Evolutionary conservation across 345 rosid species (phyloP).

Genomic region (Hibiscus tridactylites): DNA sequence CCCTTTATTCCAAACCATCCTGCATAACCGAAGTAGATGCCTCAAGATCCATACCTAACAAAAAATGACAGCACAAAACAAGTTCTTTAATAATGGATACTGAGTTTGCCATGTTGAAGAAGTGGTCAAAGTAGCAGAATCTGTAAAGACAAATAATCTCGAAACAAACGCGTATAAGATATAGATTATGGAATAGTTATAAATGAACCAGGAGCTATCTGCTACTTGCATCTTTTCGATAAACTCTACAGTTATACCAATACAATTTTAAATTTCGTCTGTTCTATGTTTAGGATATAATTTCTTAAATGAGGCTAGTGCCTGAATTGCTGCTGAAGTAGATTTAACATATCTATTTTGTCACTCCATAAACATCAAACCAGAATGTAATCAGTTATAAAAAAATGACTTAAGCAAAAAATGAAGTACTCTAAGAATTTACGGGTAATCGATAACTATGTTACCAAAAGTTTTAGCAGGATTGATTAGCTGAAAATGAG

Average conservation of each 20-base stretch:
- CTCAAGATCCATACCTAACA: conserved; percentile 17
- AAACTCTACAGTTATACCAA: conserved; percentile 22
- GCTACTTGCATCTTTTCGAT: conserved; percentile 30
- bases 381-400: conserved; percentile 1
- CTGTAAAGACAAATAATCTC: not conserved
- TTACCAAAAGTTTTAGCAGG: conserved; percentile 99
- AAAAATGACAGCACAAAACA: not conserved
- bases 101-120: not conserved
- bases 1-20: conserved; percentile 9
- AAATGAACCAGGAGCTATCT: conserved; percentile 23
- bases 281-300: conserved; percentile 36
- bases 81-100: not conserved
- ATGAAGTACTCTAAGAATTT: conserved; percentile 28
- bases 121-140: not conserved
- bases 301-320: conserved; percentile 29
- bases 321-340: conserved; percentile 40
- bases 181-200: not conserved
- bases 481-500: conserved; percentile 57
- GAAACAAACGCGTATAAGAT: not conserved
- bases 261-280: conserved; percentile 33
- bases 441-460: conserved; percentile 90
- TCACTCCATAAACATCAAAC: not conserved
- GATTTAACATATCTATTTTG: conserved; percentile 45
- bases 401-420: not conserved
- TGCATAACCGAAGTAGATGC: not conserved